phyloP scores from a whole-genome alignment of 306 rosid species.

The Pyrus communis region DNA sequence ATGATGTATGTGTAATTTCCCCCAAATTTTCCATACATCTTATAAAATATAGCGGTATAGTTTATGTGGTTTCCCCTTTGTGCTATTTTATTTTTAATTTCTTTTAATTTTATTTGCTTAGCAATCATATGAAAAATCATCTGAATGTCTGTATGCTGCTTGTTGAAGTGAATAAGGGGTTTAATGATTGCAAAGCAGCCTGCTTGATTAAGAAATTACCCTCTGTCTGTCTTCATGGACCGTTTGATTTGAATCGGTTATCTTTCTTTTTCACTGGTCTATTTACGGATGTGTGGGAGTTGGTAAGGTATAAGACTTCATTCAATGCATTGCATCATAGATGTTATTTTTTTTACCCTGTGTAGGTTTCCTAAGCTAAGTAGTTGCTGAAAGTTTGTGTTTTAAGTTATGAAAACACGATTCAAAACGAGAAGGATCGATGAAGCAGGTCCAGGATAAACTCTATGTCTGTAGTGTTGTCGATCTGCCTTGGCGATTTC shows the following conservation, averaged over 20 bases:
- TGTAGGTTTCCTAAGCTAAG: not conserved
- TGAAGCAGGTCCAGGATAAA: not conserved
- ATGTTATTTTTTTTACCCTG: not conserved
- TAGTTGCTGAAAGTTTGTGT: not conserved
- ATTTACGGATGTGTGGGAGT: not conserved
- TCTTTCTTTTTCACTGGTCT: not conserved
- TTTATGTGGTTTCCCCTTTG: not conserved
- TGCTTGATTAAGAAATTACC: not conserved
- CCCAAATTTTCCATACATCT: slow-evolving; percentile 8
- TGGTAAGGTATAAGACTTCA: not conserved
- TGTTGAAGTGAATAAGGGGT: not conserved
- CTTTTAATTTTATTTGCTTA: not conserved
- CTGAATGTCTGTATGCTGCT: not conserved
- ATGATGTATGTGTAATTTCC: slow-evolving; percentile 4
- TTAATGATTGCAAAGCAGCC: not conserved
- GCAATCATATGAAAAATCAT: not conserved
- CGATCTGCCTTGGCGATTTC: not conserved
- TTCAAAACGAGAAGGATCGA: not conserved
- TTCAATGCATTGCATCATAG: not conserved
- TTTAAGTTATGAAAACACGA: not conserved
- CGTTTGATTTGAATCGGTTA: not conserved
- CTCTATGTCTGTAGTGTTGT: not conserved
- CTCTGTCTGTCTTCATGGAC: not conserved
- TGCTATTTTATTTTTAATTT: not conserved
- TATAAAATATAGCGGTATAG: slow-evolving; percentile 3